Percentiles rank a stretch among this genome's conserved stretches.
Evolutionary conservation across 2,329 filamentous ascomycete genomes (phyloP).

Genomic region (Shiraia sp.): DNA sequence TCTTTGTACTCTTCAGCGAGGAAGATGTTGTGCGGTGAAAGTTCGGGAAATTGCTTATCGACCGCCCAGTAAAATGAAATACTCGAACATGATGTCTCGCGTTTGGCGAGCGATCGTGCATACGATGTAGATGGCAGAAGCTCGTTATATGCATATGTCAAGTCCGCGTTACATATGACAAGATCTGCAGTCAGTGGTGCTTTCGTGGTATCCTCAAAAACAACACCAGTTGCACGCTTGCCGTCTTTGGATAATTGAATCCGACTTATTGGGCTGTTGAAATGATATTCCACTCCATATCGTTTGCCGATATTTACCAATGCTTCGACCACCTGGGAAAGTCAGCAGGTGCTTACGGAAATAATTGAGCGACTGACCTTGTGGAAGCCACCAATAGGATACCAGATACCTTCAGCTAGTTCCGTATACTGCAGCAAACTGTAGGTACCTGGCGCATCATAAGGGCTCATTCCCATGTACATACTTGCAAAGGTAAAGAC

Average conservation of each 20-base stretch:
- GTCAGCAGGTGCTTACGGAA: conserved; percentile 6
- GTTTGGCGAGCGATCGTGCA: conserved; percentile 49
- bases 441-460: conserved; percentile 75
- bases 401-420: conserved; percentile 76
- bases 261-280: conserved; percentile 61
- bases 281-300: conserved; percentile 64
- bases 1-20: conserved; percentile 72
- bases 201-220: conserved; percentile 60
- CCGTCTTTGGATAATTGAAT: conserved; percentile 60
- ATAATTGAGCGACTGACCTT: conserved; percentile 47
- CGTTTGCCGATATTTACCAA: conserved; percentile 66
- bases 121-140: conserved; percentile 61
- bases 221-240: conserved; percentile 61
- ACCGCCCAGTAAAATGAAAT: conserved; percentile 80
- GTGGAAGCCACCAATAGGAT: conserved; percentile 72
- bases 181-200: conserved; percentile 62
- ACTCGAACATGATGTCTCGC: conserved; percentile 68
- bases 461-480: conserved; percentile 83
- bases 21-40: conserved; percentile 76
- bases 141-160: conserved; percentile 75
- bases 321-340: conserved; percentile 56
- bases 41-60: conserved; percentile 61
- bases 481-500: conserved; percentile 80
- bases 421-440: conserved; percentile 75
- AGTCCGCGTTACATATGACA: conserved; percentile 72